These are phyloP conservation scores for Lithospermum erythrorhizon DNA, from an alignment of 257 asterid genomes.

Conservation along the genomic window DNA sequence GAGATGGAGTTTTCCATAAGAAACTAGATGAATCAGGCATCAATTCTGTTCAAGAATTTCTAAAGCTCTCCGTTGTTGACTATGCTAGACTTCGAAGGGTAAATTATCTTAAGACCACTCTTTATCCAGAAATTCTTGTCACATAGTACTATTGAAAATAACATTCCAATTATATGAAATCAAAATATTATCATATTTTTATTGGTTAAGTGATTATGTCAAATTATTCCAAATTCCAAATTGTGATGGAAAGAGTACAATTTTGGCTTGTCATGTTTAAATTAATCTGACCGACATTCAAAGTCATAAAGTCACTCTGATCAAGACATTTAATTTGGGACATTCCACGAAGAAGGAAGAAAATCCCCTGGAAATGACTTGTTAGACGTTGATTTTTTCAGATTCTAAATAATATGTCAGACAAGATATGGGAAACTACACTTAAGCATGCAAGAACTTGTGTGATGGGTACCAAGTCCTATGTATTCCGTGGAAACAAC, in stretches of 20 bases:
- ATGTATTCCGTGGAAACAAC: constrained; percentile 23
- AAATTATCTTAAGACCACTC: neutral
- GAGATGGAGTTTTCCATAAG: constrained; percentile 46
- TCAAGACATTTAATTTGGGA: too few species aligned
- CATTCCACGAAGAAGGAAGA: neutral
- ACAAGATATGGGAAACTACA: constrained; percentile 50
- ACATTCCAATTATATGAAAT: too few species aligned
- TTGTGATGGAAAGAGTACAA: too few species aligned
- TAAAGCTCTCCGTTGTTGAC: constrained; percentile 36
- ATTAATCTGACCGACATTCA: neutral
- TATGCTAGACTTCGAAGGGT: constrained; percentile 38
- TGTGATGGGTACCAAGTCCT: constrained; percentile 37
- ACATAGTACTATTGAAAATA: neutral
- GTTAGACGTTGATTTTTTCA: constrained; percentile 7
- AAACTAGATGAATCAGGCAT: constrained; percentile 35
- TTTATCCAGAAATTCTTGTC: neutral
- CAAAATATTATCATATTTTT: too few species aligned
- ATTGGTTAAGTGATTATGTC: too few species aligned
- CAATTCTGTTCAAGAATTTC: constrained; percentile 52
- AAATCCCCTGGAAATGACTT: neutral
- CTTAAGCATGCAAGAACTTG: constrained; percentile 51
- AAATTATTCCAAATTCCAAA: too few species aligned
- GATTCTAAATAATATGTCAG: constrained; percentile 58
- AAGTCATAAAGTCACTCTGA: too few species aligned
- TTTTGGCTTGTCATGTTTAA: too few species aligned